Base-by-base conservation (phyloP, 169 alveolate genomes). In the Cryptosporidium baileyi region DNA sequence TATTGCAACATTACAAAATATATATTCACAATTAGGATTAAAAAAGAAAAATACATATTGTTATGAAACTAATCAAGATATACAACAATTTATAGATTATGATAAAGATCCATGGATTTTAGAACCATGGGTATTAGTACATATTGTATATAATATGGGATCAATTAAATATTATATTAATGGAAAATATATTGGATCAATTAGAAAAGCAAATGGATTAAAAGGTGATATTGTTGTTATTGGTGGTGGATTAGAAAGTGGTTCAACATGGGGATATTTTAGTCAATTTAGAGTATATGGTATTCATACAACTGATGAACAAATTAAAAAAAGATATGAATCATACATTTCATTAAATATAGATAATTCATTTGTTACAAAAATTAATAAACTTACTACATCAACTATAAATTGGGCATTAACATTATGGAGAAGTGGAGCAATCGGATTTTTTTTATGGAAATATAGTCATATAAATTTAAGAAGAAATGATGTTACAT, bases 391-490 rank as follows among this genome's bases (percentile, higher is more conserved):
- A 40, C 26, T 74, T 52, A 57, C 74, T 32, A 9, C 63, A 52
- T 32, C 67, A 36, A 57, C 67, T 52, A 74, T 54, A 11, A 74
- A 74, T 74, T 74, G 85, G 85, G 67, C 67, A 36, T 57, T 74
- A 57, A 74, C 65, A 54, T 45, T 74, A 57, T 74, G 85, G 85
- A 74, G 85, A 57, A 74, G 85, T 74, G 85, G 85, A 3, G 67
- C 67, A 32, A 44, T 57, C 13, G 85, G 85, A 19, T 74, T 74
- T 74, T 74, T 74, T 54, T 24, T 57, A 32, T 74, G 85, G 85
- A 74, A 74, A 57, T 74, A 74, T 36, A 74, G 85, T 74, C 36
- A 74, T 32, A 74, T 74, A 32, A 52, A 74, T 38, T 22, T 74
- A 57, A 74, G 36, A 36, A 28, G 32, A 54, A 51, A 74, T 51